These are phyloP conservation scores for Buxus sempervirens DNA, from an alignment of 164 flowering plant genomes.

Conservation along the genomic window DNA sequence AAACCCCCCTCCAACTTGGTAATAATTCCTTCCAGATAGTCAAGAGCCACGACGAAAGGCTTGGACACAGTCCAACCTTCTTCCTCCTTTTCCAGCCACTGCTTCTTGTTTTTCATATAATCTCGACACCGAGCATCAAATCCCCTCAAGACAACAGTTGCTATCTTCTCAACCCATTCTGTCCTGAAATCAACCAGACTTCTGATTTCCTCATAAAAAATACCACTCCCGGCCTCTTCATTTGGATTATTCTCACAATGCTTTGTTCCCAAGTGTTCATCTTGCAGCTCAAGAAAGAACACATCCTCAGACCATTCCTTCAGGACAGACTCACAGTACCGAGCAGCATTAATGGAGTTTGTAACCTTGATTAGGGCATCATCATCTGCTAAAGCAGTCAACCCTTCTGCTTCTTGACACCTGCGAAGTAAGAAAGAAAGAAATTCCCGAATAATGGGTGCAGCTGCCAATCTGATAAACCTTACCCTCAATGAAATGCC, in stretches of 20 bases:
- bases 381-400: constrained; percentile 83
- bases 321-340: constrained; percentile 57
- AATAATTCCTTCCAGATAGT: constrained; percentile 74
- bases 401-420: constrained; percentile 97
- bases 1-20: constrained; percentile 45
- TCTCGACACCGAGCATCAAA: constrained; percentile 73
- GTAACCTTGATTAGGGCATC: constrained; percentile 69
- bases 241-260: constrained; percentile 9
- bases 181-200: constrained; percentile 57
- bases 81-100: constrained; percentile 83
- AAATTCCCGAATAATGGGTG: constrained; percentile 58
- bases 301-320: constrained; percentile 81
- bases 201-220: constrained; percentile 56
- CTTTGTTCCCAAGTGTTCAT: constrained; percentile 1
- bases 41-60: constrained; percentile 66
- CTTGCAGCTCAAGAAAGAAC: constrained; percentile 74
- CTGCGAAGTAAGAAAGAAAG: constrained; percentile 52
- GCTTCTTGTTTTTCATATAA: constrained; percentile 74
- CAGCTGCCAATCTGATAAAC: constrained; percentile 59
- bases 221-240: constrained; percentile 29
- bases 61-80: constrained; percentile 60
- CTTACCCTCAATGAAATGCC: constrained; percentile 51
- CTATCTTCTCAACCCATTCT: constrained; percentile 79
- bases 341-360: constrained; percentile 69
- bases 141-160: constrained; percentile 78